Evolutionary conservation across 768 basidiomycete genomes (phyloP).

Genomic region (Candolleomyces aberdarensis): DNA sequence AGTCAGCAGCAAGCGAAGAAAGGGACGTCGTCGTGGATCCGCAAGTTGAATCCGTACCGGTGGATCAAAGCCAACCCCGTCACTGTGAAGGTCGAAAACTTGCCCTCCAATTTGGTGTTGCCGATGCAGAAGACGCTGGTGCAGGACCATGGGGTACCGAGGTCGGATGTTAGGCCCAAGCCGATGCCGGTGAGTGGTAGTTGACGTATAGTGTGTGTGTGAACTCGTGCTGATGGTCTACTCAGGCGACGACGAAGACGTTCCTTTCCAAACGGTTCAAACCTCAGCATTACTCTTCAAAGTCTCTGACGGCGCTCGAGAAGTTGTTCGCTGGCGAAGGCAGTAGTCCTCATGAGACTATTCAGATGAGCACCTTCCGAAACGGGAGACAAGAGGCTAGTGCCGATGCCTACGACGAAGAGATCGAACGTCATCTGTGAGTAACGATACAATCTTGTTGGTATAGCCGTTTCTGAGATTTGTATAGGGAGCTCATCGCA

Average conservation of each 20-base stretch:
- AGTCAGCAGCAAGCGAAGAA: conserved; percentile 53
- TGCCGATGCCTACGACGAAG: conserved; percentile 43
- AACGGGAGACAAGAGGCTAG: conserved; percentile 33
- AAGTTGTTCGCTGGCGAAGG: conserved; percentile 61
- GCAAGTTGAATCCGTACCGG: conserved; percentile 82
- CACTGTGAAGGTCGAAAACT: conserved; percentile 63
- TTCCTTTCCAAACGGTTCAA: conserved; percentile 25
- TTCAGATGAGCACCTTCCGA: conserved; percentile 58
- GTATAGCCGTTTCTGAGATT: not conserved
- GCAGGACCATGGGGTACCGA: conserved; percentile 48
- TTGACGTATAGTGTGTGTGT: not conserved
- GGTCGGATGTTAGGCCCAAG: conserved; percentile 16
- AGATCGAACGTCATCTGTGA: conserved; percentile 73
- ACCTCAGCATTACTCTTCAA: conserved; percentile 50
- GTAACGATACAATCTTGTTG: conserved; percentile 16
- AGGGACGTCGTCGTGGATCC: conserved; percentile 61
- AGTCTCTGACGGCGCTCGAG: conserved; percentile 59
- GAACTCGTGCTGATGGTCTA: not conserved
- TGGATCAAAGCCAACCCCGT: conserved; percentile 74
- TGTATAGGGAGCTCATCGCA: conserved; percentile 64
- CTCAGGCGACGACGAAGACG: conserved; percentile 18
- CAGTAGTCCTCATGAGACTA: conserved; percentile 38
- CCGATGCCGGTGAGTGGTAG: conserved; percentile 11
- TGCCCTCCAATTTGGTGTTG: conserved; percentile 73
- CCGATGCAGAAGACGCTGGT: conserved; percentile 77